Conservation (phyloP, 1,284 basidiomycete genomes). For the Mycosarcoma maydis region DNA sequence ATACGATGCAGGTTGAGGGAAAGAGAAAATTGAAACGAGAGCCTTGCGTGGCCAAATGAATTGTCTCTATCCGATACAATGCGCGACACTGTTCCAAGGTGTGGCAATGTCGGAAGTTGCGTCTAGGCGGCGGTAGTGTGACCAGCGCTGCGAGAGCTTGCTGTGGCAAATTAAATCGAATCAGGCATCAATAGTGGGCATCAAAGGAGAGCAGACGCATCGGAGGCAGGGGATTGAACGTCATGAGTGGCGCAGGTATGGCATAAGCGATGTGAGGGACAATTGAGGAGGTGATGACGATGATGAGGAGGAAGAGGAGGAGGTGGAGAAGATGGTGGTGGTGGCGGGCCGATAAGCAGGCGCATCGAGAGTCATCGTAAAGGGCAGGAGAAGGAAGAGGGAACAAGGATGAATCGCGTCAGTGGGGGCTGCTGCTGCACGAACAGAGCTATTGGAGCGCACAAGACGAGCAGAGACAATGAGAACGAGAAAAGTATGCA, state of each 20-base stretch:
- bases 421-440: neutral
- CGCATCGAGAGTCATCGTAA: neutral
- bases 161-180: constrained; percentile 6
- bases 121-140: constrained; percentile 13
- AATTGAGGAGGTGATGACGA: too few relatives aligned
- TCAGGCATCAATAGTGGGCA: constrained; percentile 5
- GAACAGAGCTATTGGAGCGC: neutral
- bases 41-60: constrained; percentile 21
- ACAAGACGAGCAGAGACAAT: neutral
- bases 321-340: neutral
- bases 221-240: neutral
- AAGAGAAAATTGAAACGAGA: constrained; percentile 17
- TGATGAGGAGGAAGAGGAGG: neutral
- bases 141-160: neutral
- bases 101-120: constrained; percentile 29
- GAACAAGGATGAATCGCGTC: neutral
- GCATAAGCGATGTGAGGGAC: too few relatives aligned
- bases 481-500: constrained; percentile 1
- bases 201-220: neutral
- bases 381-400: neutral
- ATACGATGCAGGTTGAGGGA: constrained; percentile 31
- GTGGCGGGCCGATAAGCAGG: neutral
- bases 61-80: constrained; percentile 12
- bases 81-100: neutral
- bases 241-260: neutral